phyloP scores from a whole-genome alignment of 768 basidiomycete species.

The Exidia glandulosa region DNA sequence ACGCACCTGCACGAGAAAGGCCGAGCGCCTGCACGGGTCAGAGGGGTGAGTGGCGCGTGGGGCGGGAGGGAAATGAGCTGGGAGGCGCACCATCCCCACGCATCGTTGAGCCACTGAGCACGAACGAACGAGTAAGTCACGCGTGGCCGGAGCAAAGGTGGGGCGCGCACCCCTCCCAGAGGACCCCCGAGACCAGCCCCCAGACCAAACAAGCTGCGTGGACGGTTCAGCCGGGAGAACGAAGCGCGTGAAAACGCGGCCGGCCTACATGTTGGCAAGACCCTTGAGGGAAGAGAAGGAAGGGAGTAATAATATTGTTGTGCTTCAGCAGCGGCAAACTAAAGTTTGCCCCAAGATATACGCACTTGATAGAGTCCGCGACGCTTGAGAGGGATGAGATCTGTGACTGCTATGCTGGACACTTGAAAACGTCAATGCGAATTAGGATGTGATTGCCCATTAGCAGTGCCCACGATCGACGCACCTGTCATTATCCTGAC shows the following conservation, averaged over 20 bases:
- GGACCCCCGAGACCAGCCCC: slow-evolving; percentile 36
- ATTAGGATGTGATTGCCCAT: slow-evolving; percentile 10
- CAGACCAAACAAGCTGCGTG: slow-evolving; percentile 63
- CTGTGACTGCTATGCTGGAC: slow-evolving; percentile 72
- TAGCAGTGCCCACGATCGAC: neutral
- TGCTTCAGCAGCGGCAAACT: slow-evolving; percentile 25
- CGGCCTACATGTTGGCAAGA: slow-evolving; percentile 67
- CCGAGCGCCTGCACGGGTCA: slow-evolving; percentile 51
- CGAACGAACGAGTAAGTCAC: slow-evolving; percentile 43
- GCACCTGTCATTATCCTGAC: slow-evolving; percentile 74
- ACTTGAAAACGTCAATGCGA: slow-evolving; percentile 33
- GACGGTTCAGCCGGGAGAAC: slow-evolving; percentile 3
- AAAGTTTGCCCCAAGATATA: slow-evolving; percentile 8
- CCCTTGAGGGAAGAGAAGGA: slow-evolving; percentile 67
- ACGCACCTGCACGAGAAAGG: slow-evolving; percentile 76
- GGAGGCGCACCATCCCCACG: slow-evolving; percentile 62
- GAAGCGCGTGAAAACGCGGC: neutral
- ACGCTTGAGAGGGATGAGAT: slow-evolving; percentile 62
- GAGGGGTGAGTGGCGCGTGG: neutral
- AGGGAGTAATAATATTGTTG: neutral
- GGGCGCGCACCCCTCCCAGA: slow-evolving; percentile 17
- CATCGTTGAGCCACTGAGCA: slow-evolving; percentile 60
- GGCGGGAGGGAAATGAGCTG: neutral
- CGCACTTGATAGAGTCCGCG: slow-evolving; percentile 30
- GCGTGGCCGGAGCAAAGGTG: neutral